Base-by-base conservation (phyloP, 2,329 filamentous ascomycete species). In the Xylaria sp. region DNA sequence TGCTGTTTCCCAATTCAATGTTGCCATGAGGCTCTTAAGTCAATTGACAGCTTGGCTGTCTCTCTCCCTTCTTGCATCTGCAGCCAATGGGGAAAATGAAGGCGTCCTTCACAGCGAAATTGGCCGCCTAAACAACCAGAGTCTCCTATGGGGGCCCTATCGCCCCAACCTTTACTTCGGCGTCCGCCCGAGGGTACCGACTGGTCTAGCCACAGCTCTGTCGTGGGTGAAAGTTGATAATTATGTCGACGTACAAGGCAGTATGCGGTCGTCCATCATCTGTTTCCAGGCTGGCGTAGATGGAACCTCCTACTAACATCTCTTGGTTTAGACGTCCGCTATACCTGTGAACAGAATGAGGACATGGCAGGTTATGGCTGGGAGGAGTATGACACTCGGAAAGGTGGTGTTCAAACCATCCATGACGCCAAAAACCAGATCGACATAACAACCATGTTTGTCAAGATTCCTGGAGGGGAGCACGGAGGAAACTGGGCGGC, bases 291-390 rank as follows among this genome's bases (percentile, higher is more conserved):
- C 30, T 14, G n/a, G 7, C n/a, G n/a, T 27, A 34, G n/a, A 7
- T 1, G 5, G 30, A 32, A 12, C 6, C 39, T 8, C 12, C 8
- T 8, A 36, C 65, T 71, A 34, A 69, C 60, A 47, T 24, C 9
- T 55, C 45, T 34, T 32, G 19, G 24, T 62, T 1, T 77, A 96
- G 93, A 90, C 75, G 92, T 98, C 75, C 90, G 96, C 72, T 94
- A 97, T 79, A 98, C 96, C 0, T 99, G 96, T 82, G 96, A 98
- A 80, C 96, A 99, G 79, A 89, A 96, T 79, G 93, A 97, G 79
- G 92, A 92, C 72, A 97, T 99, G 87, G 92, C 89, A 56, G 95
- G 95, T 64, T 99, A 99, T 79, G 96, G 96, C 70, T 99, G 96
- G 96, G 94, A 98, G 76, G 93, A 97, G 79, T 99, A 97, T 79